Base-by-base conservation (phyloP, 768 basidiomycete genomes). In the Rhizopogon vesiculosus region DNA sequence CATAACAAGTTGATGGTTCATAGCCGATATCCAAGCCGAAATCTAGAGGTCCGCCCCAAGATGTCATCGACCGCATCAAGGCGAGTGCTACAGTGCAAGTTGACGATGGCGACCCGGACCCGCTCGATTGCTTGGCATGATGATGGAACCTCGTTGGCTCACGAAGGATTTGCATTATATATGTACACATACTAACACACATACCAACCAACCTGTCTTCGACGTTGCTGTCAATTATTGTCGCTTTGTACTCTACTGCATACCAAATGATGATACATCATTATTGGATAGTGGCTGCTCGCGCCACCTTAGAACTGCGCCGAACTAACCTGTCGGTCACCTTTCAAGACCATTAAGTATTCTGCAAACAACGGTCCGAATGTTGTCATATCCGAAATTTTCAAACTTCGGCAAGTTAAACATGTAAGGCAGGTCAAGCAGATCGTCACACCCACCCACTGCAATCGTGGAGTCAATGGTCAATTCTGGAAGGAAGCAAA, bases 51-150 rank as follows among this genome's bases (percentile, higher is more conserved):
- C 76, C 73, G 1, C 76, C 76, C 0, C 73, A 60, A 19, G 69
- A 73, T 25, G 70, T 77, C 3, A 67, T 77, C 7, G 68, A 69
- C 40, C 70, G 74, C 49, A 68, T 77, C 31, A 70, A 64, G 49
- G 67, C 72, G 13, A 67, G 72, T 29, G 63, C 63, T 1, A 60
- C 54, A 12, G 61, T 62, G 38, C 50, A 62, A 12, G 55, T 48
- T n/a, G 63, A 71, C 31, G 73, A 73, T 42, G 69, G 71, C 55
- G 78, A 76, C 51, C 72, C 76, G 7, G 78, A 79, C 55, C 76
- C 76, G 29, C 68, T 79, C 45, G 77, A 79, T 57, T 79, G 77
- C 57, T 65, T 79, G 38, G 72, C 75, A 33, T 77, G 64, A 78
- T 22, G 25, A 22, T 22, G 6, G 18, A 10, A 7, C 3, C 7